These are phyloP conservation scores for Backusella liffmaniae DNA, from an alignment of 192 early-diverging fungal genomes.

Conservation along the genomic window DNA sequence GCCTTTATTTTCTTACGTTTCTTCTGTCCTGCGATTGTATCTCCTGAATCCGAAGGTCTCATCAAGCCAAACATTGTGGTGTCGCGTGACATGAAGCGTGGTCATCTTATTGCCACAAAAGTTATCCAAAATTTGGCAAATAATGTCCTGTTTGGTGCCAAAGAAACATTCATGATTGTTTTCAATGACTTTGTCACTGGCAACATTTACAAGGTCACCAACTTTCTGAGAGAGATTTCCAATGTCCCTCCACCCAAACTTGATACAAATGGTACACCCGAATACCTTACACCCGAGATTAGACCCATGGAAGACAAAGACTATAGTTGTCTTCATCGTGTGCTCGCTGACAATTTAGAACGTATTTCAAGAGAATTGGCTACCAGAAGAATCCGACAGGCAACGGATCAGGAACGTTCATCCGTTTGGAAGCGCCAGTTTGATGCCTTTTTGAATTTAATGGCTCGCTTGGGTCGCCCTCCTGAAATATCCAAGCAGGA, in stretches of 20 bases:
- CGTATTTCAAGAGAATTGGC: constrained; percentile 67
- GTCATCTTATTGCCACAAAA: constrained; percentile 88
- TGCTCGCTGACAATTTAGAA: constrained; percentile 67
- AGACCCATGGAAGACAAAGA: constrained; percentile 36
- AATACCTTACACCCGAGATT: not conserved
- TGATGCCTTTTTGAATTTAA: constrained; percentile 77
- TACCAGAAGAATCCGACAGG: constrained; percentile 46
- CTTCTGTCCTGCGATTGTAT: constrained; percentile 93
- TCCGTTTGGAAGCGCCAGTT: constrained; percentile 65
- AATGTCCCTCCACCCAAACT: constrained; percentile 21
- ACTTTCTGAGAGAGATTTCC: constrained; percentile 81
- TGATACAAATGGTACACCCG: not conserved
- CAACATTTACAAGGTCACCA: constrained; percentile 78
- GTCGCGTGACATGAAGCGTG: constrained; percentile 76
- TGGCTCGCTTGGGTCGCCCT: constrained; percentile 87
- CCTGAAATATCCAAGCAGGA: constrained; percentile 64
- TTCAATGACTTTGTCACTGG: constrained; percentile 86
- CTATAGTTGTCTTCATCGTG: constrained; percentile 52
- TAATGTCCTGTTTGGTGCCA: constrained; percentile 90
- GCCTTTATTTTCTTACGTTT: constrained; percentile 95
- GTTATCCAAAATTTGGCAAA: constrained; percentile 97
- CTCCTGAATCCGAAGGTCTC: constrained; percentile 83
- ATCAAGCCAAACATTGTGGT: constrained; percentile 55
- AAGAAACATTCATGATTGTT: constrained; percentile 92
- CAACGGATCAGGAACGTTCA: constrained; percentile 34